Evolutionary conservation across 176 grass and related monocot genomes (phyloP), one percentile per base, ranked within the genome.

Genomic region (Oryza coarctata): DNA sequence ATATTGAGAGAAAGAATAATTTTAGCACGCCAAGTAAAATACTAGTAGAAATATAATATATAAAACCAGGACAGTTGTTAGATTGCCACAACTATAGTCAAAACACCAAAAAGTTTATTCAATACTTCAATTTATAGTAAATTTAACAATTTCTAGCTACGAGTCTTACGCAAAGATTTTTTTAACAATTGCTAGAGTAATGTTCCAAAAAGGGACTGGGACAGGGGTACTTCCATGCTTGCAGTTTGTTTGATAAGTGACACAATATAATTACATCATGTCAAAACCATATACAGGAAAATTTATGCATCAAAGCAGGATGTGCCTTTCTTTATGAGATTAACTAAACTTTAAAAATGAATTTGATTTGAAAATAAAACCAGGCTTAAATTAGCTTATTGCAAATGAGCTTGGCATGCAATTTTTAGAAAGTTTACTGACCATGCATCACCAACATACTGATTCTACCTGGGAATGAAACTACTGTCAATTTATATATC

Each of bases 1-100:
- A 76, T 7, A 49, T 66, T 57, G 17, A 45, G 36, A 63, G 36
- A 77, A 36, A 73, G 50, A 61, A 20, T 65, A 11, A 65, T 75
- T 70, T 50, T 38, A 81, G 26, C 23, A 49, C 13, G 45, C 4
- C 30, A 38, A 79, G 20, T 75, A 86, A 91, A 74, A n/a, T 38
- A 50, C 41, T 14, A 82, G 52, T 18, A 44, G 18, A 83, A 47
- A 4, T 33, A 63, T 12, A 36, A 43, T 43, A 74, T 83, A 73
- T 65, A 35, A 13, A 25, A 1, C 28, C 69, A 47, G 29, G 50
- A 74, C 57, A 45, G 12, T 2, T 74, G 7, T 45, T 65, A 65
- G 22, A 49, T 64, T 8, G 22, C 31, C 17, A 82, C 41, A 74
- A 52, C 31, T 65, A 75, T 49, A 49, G 43, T 66, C 40, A 76